A percentile compares a stretch with the other conserved stretches of the same genome.
phyloP scores from a whole-genome alignment of 257 asterid species.

The Nicotiana sylvestris region DNA sequence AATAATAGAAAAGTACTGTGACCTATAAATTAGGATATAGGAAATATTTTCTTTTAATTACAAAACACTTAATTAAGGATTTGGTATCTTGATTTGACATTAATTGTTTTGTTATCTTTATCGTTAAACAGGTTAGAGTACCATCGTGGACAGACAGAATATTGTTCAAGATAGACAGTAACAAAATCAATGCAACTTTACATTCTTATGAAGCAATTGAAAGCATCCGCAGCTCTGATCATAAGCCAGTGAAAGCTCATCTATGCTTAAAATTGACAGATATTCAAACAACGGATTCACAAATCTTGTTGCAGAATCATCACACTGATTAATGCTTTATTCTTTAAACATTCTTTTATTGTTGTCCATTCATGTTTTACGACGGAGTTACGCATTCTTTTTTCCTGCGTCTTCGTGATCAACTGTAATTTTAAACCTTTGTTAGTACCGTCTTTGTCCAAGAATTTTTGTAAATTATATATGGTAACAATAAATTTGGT shows the following conservation, averaged over 20 bases:
- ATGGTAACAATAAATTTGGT: too few relatives aligned
- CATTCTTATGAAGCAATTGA: constrained; percentile 58
- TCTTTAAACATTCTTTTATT: background rate
- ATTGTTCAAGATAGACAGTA: constrained; percentile 46
- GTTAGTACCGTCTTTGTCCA: too few relatives aligned
- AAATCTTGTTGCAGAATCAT: background rate
- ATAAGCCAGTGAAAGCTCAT: constrained; percentile 69
- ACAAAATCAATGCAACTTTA: constrained; percentile 38
- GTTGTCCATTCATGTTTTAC: background rate
- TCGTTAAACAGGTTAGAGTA: constrained; percentile 44
- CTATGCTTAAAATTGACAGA: constrained; percentile 43
- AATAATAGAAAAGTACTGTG: background rate
- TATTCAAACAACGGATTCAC: background rate
- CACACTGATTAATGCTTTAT: background rate
- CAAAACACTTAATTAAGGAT: background rate
- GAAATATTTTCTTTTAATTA: background rate
- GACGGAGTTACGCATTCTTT: background rate
- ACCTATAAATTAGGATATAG: background rate
- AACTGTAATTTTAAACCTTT: background rate
- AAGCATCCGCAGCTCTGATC: constrained; percentile 53
- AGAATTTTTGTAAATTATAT: too few relatives aligned
- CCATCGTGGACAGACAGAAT: constrained; percentile 84
- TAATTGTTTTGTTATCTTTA: background rate
- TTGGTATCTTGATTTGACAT: background rate
- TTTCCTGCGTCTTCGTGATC: background rate